Percentiles rank a stretch among this genome's conserved stretches.
Conservation (phyloP, 495 filamentous ascomycete species). For the Chaetomium tenue region DNA sequence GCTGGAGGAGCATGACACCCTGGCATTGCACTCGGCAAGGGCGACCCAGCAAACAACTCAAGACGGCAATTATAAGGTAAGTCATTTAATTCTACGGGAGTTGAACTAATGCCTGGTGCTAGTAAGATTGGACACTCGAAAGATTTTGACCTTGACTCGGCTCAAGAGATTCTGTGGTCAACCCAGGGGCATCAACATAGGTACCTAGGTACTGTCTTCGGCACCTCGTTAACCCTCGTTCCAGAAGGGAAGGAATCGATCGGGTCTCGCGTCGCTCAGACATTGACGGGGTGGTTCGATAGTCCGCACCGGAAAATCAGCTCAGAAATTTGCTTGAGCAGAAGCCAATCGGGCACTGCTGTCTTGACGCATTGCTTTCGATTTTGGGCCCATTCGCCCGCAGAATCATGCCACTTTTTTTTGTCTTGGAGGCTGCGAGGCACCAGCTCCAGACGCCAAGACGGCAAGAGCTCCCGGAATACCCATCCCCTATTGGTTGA, state of each 20-base stretch:
- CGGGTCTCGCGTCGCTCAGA: slow-evolving; percentile 17
- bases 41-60: not conserved
- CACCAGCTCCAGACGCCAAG: slow-evolving; percentile 31
- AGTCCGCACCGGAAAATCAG: slow-evolving; percentile 21
- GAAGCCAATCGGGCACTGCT: slow-evolving; percentile 32
- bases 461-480: slow-evolving; percentile 33
- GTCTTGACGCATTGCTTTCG: slow-evolving; percentile 33
- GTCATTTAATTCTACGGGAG: not conserved
- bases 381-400: slow-evolving; percentile 36
- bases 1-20: slow-evolving; percentile 8
- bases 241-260: slow-evolving; percentile 15
- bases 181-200: no score
- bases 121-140: not conserved
- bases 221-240: not conserved
- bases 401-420: slow-evolving; percentile 43
- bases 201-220: no score
- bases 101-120: not conserved
- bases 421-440: slow-evolving; percentile 1
- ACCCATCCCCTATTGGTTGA: no score
- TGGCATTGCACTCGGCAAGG: slow-evolving; percentile 15
- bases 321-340: slow-evolving; percentile 16
- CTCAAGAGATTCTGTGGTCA: not conserved
- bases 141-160: not conserved
- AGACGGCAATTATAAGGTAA: not conserved
- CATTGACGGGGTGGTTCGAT: slow-evolving; percentile 36